Evolutionary conservation across 2,329 filamentous ascomycete genomes (phyloP).

Genomic region (Nannizzia gypsea): DNA sequence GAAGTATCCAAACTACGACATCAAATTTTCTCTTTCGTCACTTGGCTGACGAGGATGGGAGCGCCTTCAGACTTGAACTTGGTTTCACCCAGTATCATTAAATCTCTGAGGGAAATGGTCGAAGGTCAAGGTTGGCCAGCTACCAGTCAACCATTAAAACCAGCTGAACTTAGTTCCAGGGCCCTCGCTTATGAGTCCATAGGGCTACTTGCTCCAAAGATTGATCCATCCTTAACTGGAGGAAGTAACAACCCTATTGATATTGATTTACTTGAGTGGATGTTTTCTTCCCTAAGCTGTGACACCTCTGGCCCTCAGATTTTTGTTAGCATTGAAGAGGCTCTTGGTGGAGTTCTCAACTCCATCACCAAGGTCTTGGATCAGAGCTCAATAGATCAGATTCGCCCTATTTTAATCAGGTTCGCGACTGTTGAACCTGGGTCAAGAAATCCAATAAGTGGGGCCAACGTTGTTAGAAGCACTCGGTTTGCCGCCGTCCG

Average conservation of each 20-base stretch:
- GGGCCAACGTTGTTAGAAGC: conserved; percentile 49
- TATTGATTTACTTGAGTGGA: conserved; percentile 52
- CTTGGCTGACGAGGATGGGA: conserved; percentile 71
- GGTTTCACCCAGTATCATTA: conserved; percentile 58
- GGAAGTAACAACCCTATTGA: conserved; percentile 35
- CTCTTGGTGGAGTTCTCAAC: conserved; percentile 65
- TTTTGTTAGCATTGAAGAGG: conserved; percentile 78
- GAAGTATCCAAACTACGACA: conserved; percentile 70
- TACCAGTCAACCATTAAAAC: conserved; percentile 45
- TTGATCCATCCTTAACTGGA: conserved; percentile 27
- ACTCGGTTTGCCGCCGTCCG: conserved; percentile 72
- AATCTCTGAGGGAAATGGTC: conserved; percentile 60
- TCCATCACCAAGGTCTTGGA: conserved; percentile 41
- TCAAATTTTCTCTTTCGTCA: conserved; percentile 74
- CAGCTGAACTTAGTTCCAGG: conserved; percentile 55
- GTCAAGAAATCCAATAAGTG: conserved; percentile 29
- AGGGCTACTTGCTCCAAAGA: conserved; percentile 55
- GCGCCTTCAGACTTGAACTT: conserved; percentile 47
- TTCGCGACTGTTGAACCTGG: conserved; percentile 48
- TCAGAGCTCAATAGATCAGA: conserved; percentile 26
- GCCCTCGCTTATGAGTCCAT: conserved; percentile 84
- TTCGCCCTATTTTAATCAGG: conserved; percentile 50
- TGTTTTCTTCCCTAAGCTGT: conserved; percentile 71
- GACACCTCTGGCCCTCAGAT: conserved; percentile 63
- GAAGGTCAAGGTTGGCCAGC: conserved; percentile 72